A percentile compares a stretch with the other conserved stretches of the same genome.
Conservation (phyloP, 2,329 filamentous ascomycete species). For the Emergomyces pasteurianus region DNA sequence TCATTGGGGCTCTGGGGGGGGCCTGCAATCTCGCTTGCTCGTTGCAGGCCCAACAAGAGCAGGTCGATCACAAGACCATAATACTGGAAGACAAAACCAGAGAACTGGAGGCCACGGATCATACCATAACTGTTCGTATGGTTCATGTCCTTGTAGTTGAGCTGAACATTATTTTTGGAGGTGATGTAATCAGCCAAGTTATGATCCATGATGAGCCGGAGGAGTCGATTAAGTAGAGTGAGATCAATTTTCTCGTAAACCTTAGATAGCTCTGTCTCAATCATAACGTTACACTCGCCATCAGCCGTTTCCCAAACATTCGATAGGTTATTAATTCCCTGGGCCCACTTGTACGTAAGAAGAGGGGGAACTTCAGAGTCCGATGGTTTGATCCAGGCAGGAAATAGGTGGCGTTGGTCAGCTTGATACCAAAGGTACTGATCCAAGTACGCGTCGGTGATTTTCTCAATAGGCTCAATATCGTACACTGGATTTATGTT, state of each 20-base stretch:
- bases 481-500: constrained; percentile 99
- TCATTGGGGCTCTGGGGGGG: constrained; percentile 91
- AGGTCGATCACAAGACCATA: constrained; percentile 94
- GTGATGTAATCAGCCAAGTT: constrained; percentile 98
- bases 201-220: constrained; percentile 97
- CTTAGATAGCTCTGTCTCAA: constrained; percentile 97
- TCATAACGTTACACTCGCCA: constrained; percentile 96
- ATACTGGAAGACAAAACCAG: constrained; percentile 97
- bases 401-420: constrained; percentile 92
- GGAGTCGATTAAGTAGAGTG: constrained; percentile 81
- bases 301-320: constrained; percentile 90
- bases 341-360: constrained; percentile 96
- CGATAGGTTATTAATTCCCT: constrained; percentile 95
- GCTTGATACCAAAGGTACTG: constrained; percentile 99
- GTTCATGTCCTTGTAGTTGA: constrained; percentile 99
- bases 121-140: constrained; percentile 98
- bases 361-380: constrained; percentile 94
- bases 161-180: constrained; percentile 96
- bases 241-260: constrained; percentile 99
- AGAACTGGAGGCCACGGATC: constrained; percentile 96
- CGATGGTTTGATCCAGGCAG: constrained; percentile 97
- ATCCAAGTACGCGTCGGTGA: constrained; percentile 95
- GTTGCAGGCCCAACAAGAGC: constrained; percentile 78
- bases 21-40: constrained; percentile 95
- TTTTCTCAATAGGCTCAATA: constrained; percentile 98